Base-by-base conservation (phyloP, 2,329 filamentous ascomycete species). In the Lithohypha guttulata region DNA sequence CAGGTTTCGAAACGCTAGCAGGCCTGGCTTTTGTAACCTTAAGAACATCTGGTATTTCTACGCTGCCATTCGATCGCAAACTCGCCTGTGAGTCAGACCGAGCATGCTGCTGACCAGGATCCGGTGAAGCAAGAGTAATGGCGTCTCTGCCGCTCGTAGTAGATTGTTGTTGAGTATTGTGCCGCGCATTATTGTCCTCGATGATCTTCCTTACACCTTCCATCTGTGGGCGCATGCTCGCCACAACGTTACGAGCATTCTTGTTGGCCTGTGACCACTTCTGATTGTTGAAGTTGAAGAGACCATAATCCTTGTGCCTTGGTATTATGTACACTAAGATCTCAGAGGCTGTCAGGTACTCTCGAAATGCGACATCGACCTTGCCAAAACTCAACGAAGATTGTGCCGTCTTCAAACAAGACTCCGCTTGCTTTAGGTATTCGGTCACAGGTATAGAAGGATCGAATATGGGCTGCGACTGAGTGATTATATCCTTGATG, bases 271-370 rank as follows among this genome's bases (percentile, higher is more conserved):
- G 62, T 49, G 67, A 61, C 59, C 62, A 67, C 47, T 59, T 60
- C 34, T 60, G 60, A 37, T 64, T 64, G 46, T 77, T 73, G 25
- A 61, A 61, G 50, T 75, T 73, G 42, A 86, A 64, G 36, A 71
- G 68, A 19, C 75, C 72, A 57, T 77, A 93, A 45, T 89, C 83
- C 41, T 73, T 75, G 56, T 93, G 85, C 23, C 69, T 70, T 2
- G 84, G 82, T 18, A 96, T 79, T 28, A 79, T 65, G 41, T 89
- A 78, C 35, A 86, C 70, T 10, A 82, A 73, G 40, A 95, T 81
- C 42, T 86, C 78, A 43, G 74, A 86, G 8, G 87, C 84, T 46
- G 80, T 75, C 42, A 96, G 71, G 55, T 89, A 96, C 45, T 93
- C 83, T 48, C 81, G 75, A 40, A 93, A 80, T 2, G 87, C 87